Base-by-base conservation (phyloP, 2,329 filamentous ascomycete species). In the Mycosphaerella sp. region DNA sequence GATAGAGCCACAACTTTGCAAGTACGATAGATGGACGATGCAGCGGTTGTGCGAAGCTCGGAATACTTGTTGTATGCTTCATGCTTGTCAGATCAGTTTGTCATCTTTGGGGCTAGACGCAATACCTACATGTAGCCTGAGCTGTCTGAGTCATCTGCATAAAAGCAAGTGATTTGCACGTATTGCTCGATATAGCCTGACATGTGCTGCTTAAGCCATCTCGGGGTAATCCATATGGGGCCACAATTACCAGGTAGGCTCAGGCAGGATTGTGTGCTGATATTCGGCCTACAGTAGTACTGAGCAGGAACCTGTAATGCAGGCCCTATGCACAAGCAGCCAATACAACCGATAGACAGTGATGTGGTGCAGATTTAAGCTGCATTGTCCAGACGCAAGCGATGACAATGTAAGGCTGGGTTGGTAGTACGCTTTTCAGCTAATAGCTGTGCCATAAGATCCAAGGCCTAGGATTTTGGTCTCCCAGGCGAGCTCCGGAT, bases 61-160 rank as follows among this genome's bases (percentile, higher is more conserved):
- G 10, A 13, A 8, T 3, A 21, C 10, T 14, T 40, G 37, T 17
- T 40, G 21, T 6, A 21, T 21, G 21, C 37, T 40, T 40, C 9
- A 37, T 35, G 34, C 37, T 46, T 32, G 13, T n/a, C 9, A 32
- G 42, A 52, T 28, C 27, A 30, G 30, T 41, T 34, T 49, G 48
- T 30, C 44, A 46, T 46, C 30, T 43, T 17, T 37, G 21, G 47
- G 41, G 40, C 32, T 5, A 10, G 30, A n/a, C 30, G 13, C 9
- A 32, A 32, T 10, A n/a, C 30, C 13, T 10, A 32, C 17, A 27
- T 44, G 32, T 35, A 39, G 50, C 50, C 50, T 53, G 50, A 52
- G 32, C 35, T 40, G 50, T 53, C 50, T 53, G 50, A 52, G 51
- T 56, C 46, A 53, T 53, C 53, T 49, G 44, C 45, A 55, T 52